Base-by-base conservation (phyloP, 1,284 basidiomycete genomes). In the Ganoderma boninense region DNA sequence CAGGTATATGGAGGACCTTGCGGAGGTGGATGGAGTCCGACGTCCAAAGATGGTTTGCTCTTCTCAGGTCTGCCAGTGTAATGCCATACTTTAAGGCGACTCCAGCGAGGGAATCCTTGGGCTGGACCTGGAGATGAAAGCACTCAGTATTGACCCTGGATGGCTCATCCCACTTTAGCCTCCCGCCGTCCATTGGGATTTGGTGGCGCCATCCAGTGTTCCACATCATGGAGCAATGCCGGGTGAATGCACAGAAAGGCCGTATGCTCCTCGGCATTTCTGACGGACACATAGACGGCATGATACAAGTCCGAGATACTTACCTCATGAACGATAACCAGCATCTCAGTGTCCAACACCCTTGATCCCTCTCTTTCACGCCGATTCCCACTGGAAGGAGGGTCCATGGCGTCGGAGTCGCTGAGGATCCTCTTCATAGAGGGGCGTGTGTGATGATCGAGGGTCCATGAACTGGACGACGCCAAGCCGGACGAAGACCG, bases 1-100 rank as follows among this genome's bases (percentile, higher is more conserved):
- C 75, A 0, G 96, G 96, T 69, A 98, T 92, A 77, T 94, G 92
- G 57, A 98, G 88, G 10, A 90, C 85, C 56, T 91, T 91, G 52
- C 96, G 92, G 44, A 96, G 86, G 80, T 97, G 95, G 62, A 98
- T 93, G 0, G 95, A 87, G 79, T 98, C 97, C 18, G 93, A 92
- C 1, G 94, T 82, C 96, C 96, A 98, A 5, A 98, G 85, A 73
- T 96, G 95, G 81, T 98, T 98, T 54, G 90, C 91, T 74, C 90
- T 88, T 61, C 96, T 91, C 16, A 98, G 85, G n/a, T 93, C 91
- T 16, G 94, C 87, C 62, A 97, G 84, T 11, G 91, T 88, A 67
- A 97, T 92, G 4, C 95, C 95, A 79, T 97, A 97, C 74, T 92
- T 93, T 60, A 98, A 84, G 0, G 96, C 91, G 26, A 98, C 92